Conservation (phyloP, 2,329 filamentous ascomycete species). For the Cercospora zeae-maydis region DNA sequence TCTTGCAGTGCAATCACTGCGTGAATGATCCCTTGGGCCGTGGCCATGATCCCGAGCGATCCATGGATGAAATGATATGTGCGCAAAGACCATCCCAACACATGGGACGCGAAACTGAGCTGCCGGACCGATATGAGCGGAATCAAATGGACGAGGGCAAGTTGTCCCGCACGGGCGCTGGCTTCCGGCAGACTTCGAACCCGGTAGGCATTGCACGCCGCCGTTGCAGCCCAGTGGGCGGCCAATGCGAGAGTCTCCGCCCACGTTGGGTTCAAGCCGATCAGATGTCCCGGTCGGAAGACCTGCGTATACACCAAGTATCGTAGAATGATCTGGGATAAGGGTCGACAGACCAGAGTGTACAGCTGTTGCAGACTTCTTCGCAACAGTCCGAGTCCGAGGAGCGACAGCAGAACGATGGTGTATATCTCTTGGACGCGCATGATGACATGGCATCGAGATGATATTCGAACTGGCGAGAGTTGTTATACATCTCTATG, state of each 20-base stretch:
- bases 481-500: background rate
- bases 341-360: background rate
- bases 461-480: background rate
- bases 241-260: background rate
- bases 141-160: background rate
- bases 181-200: background rate
- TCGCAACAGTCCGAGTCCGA: background rate
- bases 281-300: background rate
- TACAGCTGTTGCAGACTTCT: background rate
- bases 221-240: background rate
- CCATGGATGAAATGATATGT: background rate
- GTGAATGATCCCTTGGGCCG: background rate
- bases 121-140: background rate
- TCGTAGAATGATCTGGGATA: background rate
- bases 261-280: background rate
- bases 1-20: background rate
- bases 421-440: background rate
- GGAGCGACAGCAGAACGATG: background rate
- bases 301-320: background rate
- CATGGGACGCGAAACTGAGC: background rate
- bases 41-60: constrained; percentile 4
- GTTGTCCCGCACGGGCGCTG: background rate
- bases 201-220: background rate
- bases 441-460: background rate
- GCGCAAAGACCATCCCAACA: background rate